These are phyloP conservation scores for Penicillium angulare DNA, from an alignment of 495 filamentous ascomycete species.

Conservation along the genomic window DNA sequence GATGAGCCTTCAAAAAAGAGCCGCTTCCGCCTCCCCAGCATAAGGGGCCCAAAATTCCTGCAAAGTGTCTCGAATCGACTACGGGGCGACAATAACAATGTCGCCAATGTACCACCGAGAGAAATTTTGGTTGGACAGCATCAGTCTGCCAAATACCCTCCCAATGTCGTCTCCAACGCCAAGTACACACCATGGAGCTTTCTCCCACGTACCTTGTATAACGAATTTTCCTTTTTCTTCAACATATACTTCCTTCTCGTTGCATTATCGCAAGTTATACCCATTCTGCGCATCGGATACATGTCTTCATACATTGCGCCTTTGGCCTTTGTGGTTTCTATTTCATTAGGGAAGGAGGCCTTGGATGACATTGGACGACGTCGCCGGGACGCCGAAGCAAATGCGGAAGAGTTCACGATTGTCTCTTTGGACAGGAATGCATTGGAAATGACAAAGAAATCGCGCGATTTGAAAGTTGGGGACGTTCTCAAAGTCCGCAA, in stretches of 20 bases:
- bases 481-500: slow-evolving; percentile 90
- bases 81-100: slow-evolving; percentile 19
- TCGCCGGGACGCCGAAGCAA: slow-evolving; percentile 86
- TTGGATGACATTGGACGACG: slow-evolving; percentile 87
- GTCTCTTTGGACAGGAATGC: slow-evolving; percentile 57
- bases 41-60: slow-evolving; percentile 24
- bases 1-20: slow-evolving; percentile 26
- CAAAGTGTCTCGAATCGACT: slow-evolving; percentile 16
- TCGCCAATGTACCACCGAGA: slow-evolving; percentile 34
- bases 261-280: slow-evolving; percentile 88
- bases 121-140: slow-evolving; percentile 44
- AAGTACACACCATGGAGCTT: slow-evolving; percentile 98
- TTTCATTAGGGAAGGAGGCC: slow-evolving; percentile 95
- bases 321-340: slow-evolving; percentile 82
- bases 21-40: slow-evolving; percentile 30
- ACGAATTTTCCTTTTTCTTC: slow-evolving; percentile 99
- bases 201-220: slow-evolving; percentile 89
- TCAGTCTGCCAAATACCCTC: slow-evolving; percentile 46
- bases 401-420: slow-evolving; percentile 85
- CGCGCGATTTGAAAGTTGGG: slow-evolving; percentile 88
- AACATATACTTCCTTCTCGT: slow-evolving; percentile 98
- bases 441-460: slow-evolving; percentile 69
- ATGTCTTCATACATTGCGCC: slow-evolving; percentile 93
- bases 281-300: slow-evolving; percentile 86
- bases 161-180: slow-evolving; percentile 89